Evolutionary conservation across 352 stramenopile genomes (phyloP).

Genomic region (Phytophthora capsici): DNA sequence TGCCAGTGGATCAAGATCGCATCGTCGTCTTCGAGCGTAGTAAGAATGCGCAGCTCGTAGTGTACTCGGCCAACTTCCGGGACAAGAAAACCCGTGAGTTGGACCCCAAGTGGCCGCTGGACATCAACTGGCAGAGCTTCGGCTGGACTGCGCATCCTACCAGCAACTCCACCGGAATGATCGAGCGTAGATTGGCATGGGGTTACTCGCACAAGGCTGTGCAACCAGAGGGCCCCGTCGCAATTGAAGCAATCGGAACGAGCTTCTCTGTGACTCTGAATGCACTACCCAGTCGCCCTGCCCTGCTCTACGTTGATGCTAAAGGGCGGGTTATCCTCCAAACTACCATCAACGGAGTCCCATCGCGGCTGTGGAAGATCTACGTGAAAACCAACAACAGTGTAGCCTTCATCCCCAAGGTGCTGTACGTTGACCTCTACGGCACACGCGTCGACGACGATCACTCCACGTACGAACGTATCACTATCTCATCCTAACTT

Average conservation of each 20-base stretch:
- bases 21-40: conserved; percentile 80
- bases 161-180: conserved; percentile 67
- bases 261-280: conserved; percentile 74
- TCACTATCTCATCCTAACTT: conserved; percentile 47
- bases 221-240: conserved; percentile 16
- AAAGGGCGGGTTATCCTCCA: conserved; percentile 64
- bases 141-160: conserved; percentile 74
- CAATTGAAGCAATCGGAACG: conserved; percentile 36
- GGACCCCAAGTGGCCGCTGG: conserved; percentile 68
- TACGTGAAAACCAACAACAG: conserved; percentile 70
- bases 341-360: conserved; percentile 49
- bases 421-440: conserved; percentile 81
- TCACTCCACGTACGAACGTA: conserved; percentile 69
- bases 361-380: conserved; percentile 75
- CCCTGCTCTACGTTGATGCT: conserved; percentile 64
- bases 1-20: conserved; percentile 64
- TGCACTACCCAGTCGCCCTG: conserved; percentile 58
- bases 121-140: conserved; percentile 88
- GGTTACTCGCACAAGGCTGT: conserved; percentile 65
- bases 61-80: conserved; percentile 75
- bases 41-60: conserved; percentile 84
- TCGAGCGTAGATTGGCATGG: conserved; percentile 76
- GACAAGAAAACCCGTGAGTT: conserved; percentile 55
- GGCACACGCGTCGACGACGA: conserved; percentile 56
- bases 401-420: conserved; percentile 71